Evolutionary conservation across 2,329 filamentous ascomycete genomes (phyloP).

Genomic region (Fusarium sp.): DNA sequence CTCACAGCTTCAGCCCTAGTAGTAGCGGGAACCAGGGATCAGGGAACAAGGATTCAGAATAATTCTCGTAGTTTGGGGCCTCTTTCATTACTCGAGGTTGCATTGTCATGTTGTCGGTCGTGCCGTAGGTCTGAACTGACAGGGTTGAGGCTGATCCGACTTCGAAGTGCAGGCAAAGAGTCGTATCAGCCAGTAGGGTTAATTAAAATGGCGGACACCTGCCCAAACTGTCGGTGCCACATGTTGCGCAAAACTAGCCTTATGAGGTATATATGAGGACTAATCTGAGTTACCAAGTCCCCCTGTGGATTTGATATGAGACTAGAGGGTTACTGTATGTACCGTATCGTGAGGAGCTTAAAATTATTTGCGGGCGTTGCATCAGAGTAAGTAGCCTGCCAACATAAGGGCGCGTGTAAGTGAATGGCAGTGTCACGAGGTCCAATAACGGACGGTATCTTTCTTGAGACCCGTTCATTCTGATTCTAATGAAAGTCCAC

Average conservation of each 20-base stretch:
- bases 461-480: too few relatives aligned
- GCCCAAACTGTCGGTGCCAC: constrained; percentile 33
- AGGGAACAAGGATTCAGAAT: background rate
- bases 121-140: constrained; percentile 30
- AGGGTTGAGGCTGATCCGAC: constrained; percentile 21
- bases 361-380: background rate
- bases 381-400: background rate
- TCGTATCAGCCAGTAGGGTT: constrained; percentile 15
- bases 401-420: background rate
- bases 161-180: constrained; percentile 14
- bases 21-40: constrained; percentile 8
- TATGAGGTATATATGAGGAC: constrained; percentile 19
- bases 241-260: constrained; percentile 5
- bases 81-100: constrained; percentile 4
- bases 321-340: too few relatives aligned
- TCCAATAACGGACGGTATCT: background rate
- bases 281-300: background rate
- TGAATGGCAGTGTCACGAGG: background rate
- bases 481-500: too few relatives aligned
- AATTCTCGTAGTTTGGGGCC: background rate
- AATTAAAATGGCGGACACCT: constrained; percentile 29
- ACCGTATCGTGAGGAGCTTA: too few relatives aligned
- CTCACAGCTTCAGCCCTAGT: constrained; percentile 37
- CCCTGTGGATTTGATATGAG: background rate
- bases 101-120: constrained; percentile 25